These are phyloP conservation scores for Logfia minima DNA, from an alignment of 129 eudicot genomes.

Conservation along the genomic window DNA sequence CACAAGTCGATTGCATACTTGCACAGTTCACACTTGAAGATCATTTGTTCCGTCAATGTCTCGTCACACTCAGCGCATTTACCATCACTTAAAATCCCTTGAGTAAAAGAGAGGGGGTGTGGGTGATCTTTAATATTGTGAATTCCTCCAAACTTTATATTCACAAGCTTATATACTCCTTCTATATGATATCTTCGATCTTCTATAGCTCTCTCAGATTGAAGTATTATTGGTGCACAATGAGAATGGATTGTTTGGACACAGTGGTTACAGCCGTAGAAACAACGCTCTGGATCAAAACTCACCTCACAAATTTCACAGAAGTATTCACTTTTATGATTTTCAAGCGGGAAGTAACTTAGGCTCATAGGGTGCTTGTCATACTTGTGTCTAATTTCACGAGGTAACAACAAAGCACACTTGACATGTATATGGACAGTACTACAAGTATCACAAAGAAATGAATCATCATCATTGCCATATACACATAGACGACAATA, in stretches of 20 bases:
- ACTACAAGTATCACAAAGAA: too few species aligned
- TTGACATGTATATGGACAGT: too few species aligned
- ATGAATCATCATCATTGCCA: rapidly evolving
- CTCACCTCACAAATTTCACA: neutral
- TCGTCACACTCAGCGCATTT: neutral
- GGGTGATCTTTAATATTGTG: neutral
- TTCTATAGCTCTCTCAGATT: neutral
- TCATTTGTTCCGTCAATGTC: neutral
- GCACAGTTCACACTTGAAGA: neutral
- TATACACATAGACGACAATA: too few species aligned
- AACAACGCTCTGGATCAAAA: neutral
- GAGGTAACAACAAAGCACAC: too few species aligned
- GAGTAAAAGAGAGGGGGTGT: neutral
- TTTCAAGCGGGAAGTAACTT: neutral
- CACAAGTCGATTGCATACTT: neutral
- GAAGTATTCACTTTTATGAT: constrained; percentile 1
- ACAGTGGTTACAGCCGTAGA: neutral
- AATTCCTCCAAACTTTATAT: neutral
- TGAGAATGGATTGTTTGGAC: neutral
- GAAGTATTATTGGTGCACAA: neutral
- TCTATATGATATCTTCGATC: rapidly evolving
- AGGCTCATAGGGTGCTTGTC: too few species aligned
- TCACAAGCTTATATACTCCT: neutral
- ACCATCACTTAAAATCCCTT: neutral
- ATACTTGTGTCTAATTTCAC: too few species aligned